Percentiles rank a stretch among this genome's conserved stretches.
Evolutionary conservation across 2,329 filamentous ascomycete species (phyloP).

Genomic region (Trichophyton equinum): DNA sequence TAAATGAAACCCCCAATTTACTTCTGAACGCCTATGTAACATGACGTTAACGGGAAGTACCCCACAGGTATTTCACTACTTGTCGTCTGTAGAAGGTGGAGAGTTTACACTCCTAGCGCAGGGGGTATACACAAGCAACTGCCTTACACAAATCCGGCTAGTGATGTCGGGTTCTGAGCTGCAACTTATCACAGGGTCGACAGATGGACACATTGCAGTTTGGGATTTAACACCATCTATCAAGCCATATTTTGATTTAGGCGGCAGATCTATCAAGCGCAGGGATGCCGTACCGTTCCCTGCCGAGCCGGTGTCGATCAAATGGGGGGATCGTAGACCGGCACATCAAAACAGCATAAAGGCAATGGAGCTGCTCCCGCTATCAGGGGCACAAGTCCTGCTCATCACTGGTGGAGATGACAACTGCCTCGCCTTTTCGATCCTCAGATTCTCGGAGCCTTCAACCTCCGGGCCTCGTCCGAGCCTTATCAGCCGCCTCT

Average conservation of each 20-base stretch:
- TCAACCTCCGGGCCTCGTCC: neutral
- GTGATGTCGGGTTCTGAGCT: slow-evolving; percentile 33
- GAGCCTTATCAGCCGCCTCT: slow-evolving; percentile 13
- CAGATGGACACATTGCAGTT: slow-evolving; percentile 62
- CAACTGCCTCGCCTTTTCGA: slow-evolving; percentile 56
- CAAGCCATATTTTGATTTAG: slow-evolving; percentile 19
- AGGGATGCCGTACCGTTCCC: neutral
- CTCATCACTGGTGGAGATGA: slow-evolving; percentile 78
- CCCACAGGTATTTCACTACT: slow-evolving; percentile 36
- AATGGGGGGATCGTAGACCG: slow-evolving; percentile 30
- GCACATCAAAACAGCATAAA: slow-evolving; percentile 80
- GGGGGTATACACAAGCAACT: slow-evolving; percentile 57
- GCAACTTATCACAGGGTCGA: slow-evolving; percentile 51
- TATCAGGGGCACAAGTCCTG: slow-evolving; percentile 31
- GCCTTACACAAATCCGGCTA: slow-evolving; percentile 53
- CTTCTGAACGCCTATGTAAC: neutral
- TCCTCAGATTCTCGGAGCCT: slow-evolving; percentile 22
- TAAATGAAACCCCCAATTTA: slow-evolving; percentile 17
- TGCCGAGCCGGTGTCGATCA: slow-evolving; percentile 11
- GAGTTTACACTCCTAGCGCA: slow-evolving; percentile 36
- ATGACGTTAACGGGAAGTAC: neutral
- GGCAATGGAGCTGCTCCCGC: slow-evolving; percentile 25
- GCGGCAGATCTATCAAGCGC: slow-evolving; percentile 6
- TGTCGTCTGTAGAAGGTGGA: slow-evolving; percentile 10
- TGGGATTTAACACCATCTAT: slow-evolving; percentile 39